Base-by-base conservation (phyloP, 2,329 filamentous ascomycete species). In the Colletotrichum gigasporum region DNA sequence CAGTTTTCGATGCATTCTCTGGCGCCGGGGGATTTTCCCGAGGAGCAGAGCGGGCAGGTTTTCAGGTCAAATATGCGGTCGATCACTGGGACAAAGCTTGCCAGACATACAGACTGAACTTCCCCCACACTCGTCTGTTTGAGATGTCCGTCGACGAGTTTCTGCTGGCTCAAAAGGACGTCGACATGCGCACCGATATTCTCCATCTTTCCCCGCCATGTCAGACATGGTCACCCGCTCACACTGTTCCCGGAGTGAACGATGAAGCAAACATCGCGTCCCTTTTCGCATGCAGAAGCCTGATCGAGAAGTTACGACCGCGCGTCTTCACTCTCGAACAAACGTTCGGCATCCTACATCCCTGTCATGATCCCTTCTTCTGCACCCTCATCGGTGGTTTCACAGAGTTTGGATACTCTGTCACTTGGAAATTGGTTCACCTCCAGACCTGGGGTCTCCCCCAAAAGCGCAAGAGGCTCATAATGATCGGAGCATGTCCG, bases 131-230 rank as follows among this genome's bases (percentile, higher is more conserved):
- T 0, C 73, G 80, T 0, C 78, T 91, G 0, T 83, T 84, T 45
- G 69, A 82, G 5, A 77, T 78, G 64, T 76, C 83, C 0, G 75
- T 86, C 0, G 77, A 82, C 32, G 74, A 84, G 2, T 88, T 90
- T 52, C 78, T 88, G 26, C 71, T 70, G 1, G 63, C 67, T 0
- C 68, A 76, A 0, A 71, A 75, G 2, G 67, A 54, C 8, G 18
- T 53, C 8, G 60, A 69, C 9, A 71, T 82, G 8, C 79, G 79
- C 4, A 85, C 90, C 0, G 92, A 96, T 68, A 79, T 95, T 2
- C 77, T 92, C 0, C 93, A 96, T 67, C 76, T 94, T 0, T 93
- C 90, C 0, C 92, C 91, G 0, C 92, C 93, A 0, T 96, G 93
- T 59, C 91, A 95, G 69, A 87, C 85, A 2, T 94, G 90, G 73